phyloP scores from a whole-genome alignment of 1,284 basidiomycete species.

The Hypsizygus ulmarius region DNA sequence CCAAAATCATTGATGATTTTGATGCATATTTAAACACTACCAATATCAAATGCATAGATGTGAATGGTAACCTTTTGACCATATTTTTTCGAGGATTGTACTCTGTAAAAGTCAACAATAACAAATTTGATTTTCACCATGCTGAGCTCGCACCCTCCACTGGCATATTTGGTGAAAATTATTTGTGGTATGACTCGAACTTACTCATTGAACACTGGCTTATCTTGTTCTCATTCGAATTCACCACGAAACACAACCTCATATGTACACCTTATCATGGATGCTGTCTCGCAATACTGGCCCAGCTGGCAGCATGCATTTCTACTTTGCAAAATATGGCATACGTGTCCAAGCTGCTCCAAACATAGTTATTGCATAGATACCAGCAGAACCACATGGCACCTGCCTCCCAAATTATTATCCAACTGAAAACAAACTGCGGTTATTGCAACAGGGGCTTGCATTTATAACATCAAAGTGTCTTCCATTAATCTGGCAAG shows the following conservation, averaged over 20 bases:
- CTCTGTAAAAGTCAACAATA: constrained; percentile 2
- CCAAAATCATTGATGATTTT: constrained; percentile 14
- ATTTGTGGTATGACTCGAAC: constrained; percentile 7
- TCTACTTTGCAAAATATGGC: constrained; percentile 15
- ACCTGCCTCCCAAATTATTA: constrained; percentile 8
- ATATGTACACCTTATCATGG: constrained; percentile 11
- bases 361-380: constrained; percentile 12
- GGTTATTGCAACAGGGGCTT: not conserved
- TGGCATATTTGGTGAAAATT: constrained; percentile 13
- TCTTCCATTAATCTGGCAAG: not conserved
- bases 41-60: constrained; percentile 13
- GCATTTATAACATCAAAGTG: not conserved
- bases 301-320: constrained; percentile 10
- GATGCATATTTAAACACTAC: constrained; percentile 7
- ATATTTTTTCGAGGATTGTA: not conserved
- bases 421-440: not conserved
- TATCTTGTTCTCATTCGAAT: constrained; percentile 5
- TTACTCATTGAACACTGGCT: not conserved
- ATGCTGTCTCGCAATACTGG: not conserved
- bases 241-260: constrained; percentile 15
- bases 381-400: constrained; percentile 6
- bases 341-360: constrained; percentile 7
- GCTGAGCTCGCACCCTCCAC: constrained; percentile 15
- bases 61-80: not conserved
- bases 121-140: constrained; percentile 7